Base-by-base conservation (phyloP, 2,329 filamentous ascomycete species). In the Byssothecium circinans region DNA sequence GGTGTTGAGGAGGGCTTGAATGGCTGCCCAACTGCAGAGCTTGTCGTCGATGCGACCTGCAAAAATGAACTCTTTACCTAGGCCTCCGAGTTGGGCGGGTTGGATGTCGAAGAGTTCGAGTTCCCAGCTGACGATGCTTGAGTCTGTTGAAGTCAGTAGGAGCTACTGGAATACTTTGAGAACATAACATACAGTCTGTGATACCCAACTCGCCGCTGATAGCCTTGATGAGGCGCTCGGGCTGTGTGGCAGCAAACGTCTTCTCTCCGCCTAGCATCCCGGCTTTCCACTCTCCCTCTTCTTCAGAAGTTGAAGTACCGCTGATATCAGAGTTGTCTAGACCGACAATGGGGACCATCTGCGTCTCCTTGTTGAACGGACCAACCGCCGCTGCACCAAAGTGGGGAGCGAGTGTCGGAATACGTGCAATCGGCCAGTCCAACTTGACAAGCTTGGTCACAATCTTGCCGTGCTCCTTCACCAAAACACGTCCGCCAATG, bases 11-110 rank as follows among this genome's bases (percentile, higher is more conserved):
- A 99, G 84, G 3, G 84, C 91, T 70, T 91, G 85, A 43, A 96
- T 80, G 7, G 94, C 92, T 7, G 91, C 84, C 85, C 90, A 97
- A 25, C 89, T 95, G 79, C 94, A 97, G 38, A 99, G 85, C 78
- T 96, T 97, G 75, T 99, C 94, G 68, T 99, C 94, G 58, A 97
- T 94, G 44, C 94, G 87, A 49, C 92, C 91, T 8, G 89, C 92
- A 56, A 92, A 96, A 73, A 99, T 95, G 69, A 99, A 87, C 61
- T 97, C 92, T 68, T 87, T 89, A 61, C 95, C 89, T 47, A 99
- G 72, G 11, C 94, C 94, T 56, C 89, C 86, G 15, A 90, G 81
- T 33, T 86, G 84, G 1, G 91, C 91, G 8, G 91, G 89, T 69
- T 96, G 91, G 3, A 83, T 82, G 72, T 97, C 94, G 67, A 87